Conservation (phyloP, 495 filamentous ascomycete genomes). For the Chaetomium fimeti region DNA sequence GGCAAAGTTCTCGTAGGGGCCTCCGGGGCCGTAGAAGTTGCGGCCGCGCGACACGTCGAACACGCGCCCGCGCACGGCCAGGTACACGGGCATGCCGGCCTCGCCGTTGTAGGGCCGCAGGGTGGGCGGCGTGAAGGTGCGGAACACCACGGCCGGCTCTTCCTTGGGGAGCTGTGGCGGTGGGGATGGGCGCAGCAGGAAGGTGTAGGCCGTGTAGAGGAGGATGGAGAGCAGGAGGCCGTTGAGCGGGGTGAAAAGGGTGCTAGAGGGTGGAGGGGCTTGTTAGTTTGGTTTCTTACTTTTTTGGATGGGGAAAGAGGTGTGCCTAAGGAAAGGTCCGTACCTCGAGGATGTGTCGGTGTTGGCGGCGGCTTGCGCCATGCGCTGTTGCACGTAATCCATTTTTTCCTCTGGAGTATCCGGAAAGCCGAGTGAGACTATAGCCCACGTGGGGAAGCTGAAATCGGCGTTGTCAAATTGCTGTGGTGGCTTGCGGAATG, state of each 20-base stretch:
- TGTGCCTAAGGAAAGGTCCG: conserved; percentile 18
- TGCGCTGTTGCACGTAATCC: conserved; percentile 57
- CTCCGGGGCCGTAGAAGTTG: conserved; percentile 92
- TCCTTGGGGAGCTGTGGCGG: conserved; percentile 59
- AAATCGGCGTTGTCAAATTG: background rate
- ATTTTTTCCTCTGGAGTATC: conserved; percentile 30
- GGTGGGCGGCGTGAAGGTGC: conserved; percentile 82
- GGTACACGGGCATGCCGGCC: conserved; percentile 70
- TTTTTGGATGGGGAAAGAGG: conserved; percentile 22
- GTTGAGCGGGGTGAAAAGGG: conserved; percentile 76
- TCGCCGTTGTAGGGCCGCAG: conserved; percentile 85
- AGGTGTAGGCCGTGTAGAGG: conserved; percentile 65
- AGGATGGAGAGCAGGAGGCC: conserved; percentile 68
- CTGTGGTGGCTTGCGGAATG: background rate
- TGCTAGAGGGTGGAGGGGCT: conserved; percentile 44
- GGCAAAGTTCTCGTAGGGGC: conserved; percentile 91
- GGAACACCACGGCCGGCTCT: conserved; percentile 76
- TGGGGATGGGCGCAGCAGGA: conserved; percentile 56
- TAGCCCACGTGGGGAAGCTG: background rate
- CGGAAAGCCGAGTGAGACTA: background rate
- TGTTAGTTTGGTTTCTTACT: conserved; percentile 16
- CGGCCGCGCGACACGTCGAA: conserved; percentile 83
- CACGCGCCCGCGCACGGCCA: conserved; percentile 79
- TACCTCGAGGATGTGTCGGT: conserved; percentile 23
- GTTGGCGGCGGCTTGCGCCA: conserved; percentile 49